Evolutionary conservation across 345 rosid genomes (phyloP), one percentile per base, ranked within the genome.

Genomic region (Euphorbia peplus): DNA sequence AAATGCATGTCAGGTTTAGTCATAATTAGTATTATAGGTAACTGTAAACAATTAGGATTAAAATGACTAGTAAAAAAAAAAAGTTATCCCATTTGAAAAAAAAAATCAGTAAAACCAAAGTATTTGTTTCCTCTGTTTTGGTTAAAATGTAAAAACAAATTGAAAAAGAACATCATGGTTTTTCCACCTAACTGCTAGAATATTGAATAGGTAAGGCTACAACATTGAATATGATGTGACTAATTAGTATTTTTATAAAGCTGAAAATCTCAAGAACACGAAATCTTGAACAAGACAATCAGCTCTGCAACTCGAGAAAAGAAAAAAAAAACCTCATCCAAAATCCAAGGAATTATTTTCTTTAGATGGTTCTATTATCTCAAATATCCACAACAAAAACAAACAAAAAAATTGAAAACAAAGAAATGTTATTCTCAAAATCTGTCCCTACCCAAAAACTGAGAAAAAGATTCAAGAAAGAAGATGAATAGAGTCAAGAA

Each of bases 401-500:
- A 39, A 51, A 52, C 41, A 59, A 62, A 41, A 44, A 57, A 58
- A 51, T 44, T 55, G 5, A 5, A 13, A 42, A 44, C 10, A 61
- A 75, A 44, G 52, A 73, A 70, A 53, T 57, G 50, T 54, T 22
- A 44, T 79, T 70, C 82, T 77, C 63, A 76, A 57, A 78, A 69
- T 69, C 83, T 87, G 85, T 85, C 59, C 78, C 74, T 73, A 70
- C 73, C 68, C 51, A 66, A 82, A n/a, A 79, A 81, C 76, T 75
- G 75, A n/a, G n/a, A 70, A 82, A 76, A 29, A 64, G 51, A 21
- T 41, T 11, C 69, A 58, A 21, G n/a, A 48, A 4, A 44, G 64
- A 44, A 74, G 44, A 73, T 63, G 80, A 70, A 76, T 68, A 78
- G 67, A 60, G 76, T 87, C 86, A 91, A 82, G 73, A 80, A 84